A percentile compares a stretch with the other conserved stretches of the same genome.
Evolutionary conservation across 768 basidiomycete species (phyloP).

Genomic region (Suillus plorans): DNA sequence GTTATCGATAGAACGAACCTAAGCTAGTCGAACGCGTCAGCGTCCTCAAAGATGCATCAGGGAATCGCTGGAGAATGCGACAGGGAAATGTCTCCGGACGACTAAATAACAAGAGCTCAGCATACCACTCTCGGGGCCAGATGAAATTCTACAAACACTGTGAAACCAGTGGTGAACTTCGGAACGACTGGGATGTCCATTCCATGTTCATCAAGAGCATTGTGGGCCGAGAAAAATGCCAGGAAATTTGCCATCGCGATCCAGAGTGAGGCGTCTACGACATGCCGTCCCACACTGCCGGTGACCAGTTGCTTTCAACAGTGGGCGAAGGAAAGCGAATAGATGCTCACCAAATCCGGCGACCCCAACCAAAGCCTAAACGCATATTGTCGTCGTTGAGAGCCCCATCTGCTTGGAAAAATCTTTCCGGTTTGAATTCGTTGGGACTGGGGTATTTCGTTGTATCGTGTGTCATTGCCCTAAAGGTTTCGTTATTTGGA

Average conservation of each 20-base stretch:
- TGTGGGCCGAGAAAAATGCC: background rate
- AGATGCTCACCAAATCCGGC: background rate
- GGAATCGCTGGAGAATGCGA: background rate
- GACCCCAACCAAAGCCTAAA: background rate
- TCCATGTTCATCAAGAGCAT: background rate
- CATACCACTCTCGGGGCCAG: background rate
- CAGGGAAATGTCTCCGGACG: background rate
- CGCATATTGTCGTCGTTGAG: background rate
- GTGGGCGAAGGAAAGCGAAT: background rate
- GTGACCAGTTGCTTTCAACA: background rate
- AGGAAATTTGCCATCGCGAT: background rate
- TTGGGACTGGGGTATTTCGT: background rate
- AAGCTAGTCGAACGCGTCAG: background rate
- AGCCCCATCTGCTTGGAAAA: background rate
- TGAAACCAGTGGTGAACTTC: background rate
- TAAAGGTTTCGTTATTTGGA: background rate
- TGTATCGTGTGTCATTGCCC: background rate
- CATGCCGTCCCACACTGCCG: background rate
- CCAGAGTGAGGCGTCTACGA: background rate
- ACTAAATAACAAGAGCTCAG: background rate
- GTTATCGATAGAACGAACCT: background rate
- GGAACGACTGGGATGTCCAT: background rate
- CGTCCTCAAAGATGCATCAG: background rate
- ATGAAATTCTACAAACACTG: background rate
- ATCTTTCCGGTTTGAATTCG: background rate